phyloP scores from a whole-genome alignment of 169 alveolate genomes.

The Plasmodium knowlesi region DNA sequence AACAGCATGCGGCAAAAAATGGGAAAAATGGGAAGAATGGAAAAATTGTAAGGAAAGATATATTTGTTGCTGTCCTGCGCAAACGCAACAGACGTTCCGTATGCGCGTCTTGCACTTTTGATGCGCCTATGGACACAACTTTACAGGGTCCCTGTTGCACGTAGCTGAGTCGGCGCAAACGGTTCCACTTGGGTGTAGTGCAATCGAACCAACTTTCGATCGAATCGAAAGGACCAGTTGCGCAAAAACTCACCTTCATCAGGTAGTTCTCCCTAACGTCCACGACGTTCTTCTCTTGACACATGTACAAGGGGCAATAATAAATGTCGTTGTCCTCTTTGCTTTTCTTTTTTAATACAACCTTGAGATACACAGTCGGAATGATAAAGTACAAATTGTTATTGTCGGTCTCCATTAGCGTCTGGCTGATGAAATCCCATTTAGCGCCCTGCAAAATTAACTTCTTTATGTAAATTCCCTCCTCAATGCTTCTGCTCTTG shows the following conservation, averaged over 20 bases:
- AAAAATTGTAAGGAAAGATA: neutral
- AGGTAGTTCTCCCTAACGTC: slow-evolving; percentile 78
- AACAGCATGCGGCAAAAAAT: neutral
- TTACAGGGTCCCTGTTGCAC: neutral
- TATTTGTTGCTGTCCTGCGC: neutral
- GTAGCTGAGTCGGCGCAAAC: neutral
- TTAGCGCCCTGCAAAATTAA: slow-evolving; percentile 94
- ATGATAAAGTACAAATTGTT: slow-evolving; percentile 90
- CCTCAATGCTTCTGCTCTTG: slow-evolving; percentile 78
- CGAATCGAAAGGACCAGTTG: neutral
- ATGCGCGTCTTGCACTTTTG: too few relatives aligned
- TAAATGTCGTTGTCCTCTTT: slow-evolving; percentile 83
- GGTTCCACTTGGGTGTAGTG: neutral
- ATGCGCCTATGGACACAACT: too few relatives aligned
- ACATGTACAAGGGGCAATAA: slow-evolving; percentile 93
- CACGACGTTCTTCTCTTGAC: slow-evolving; percentile 81
- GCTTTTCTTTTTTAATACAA: slow-evolving; percentile 88
- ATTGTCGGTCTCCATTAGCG: slow-evolving; percentile 91
- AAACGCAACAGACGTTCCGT: neutral
- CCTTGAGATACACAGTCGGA: slow-evolving; percentile 94
- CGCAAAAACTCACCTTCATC: slow-evolving; percentile 16
- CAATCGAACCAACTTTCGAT: neutral
- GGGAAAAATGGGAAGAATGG: neutral
- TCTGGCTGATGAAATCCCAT: slow-evolving; percentile 92
- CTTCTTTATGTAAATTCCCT: slow-evolving; percentile 93